Percentiles rank a stretch among this genome's conserved stretches.
Conservation (phyloP, 2,329 filamentous ascomycete genomes). For the Ophiostoma pallidulum region DNA sequence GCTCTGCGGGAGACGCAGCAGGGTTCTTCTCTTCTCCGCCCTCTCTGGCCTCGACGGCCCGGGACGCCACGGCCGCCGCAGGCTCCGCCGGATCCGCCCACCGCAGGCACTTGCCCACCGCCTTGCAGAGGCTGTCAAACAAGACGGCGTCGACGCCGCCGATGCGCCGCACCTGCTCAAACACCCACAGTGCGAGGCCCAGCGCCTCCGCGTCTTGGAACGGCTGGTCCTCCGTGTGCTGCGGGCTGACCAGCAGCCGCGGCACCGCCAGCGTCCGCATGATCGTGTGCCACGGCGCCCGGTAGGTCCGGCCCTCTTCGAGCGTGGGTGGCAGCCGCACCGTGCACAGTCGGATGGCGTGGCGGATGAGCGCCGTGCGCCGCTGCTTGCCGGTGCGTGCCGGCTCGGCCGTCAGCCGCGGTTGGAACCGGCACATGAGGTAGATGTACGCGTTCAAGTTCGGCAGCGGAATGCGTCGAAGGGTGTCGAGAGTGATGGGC, state of each 20-base stretch:
- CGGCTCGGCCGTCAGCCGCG: conserved; percentile 18
- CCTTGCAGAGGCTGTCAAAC: conserved; percentile 27
- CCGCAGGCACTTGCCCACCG: conserved; percentile 9
- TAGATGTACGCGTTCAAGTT: conserved; percentile 43
- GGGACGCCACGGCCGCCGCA: neutral
- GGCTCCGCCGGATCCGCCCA: conserved; percentile 2
- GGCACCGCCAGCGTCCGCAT: conserved; percentile 29
- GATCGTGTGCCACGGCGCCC: conserved; percentile 34
- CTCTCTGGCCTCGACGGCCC: neutral
- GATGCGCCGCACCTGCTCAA: conserved; percentile 21
- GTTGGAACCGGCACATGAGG: conserved; percentile 37
- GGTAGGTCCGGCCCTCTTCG: conserved; percentile 24
- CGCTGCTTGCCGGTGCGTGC: conserved; percentile 16
- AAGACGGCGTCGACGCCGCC: conserved; percentile 27
- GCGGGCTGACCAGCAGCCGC: conserved; percentile 23
- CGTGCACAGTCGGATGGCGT: conserved; percentile 27
- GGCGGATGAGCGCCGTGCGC: conserved; percentile 20
- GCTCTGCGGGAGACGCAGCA: no score
- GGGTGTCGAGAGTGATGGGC: conserved; percentile 13
- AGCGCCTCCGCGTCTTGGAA: conserved; percentile 24
- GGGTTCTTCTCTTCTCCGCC: no score
- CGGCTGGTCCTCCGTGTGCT: conserved; percentile 8
- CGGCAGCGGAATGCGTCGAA: conserved; percentile 22
- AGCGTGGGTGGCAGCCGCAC: conserved; percentile 21
- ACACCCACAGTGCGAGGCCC: conserved; percentile 24